A percentile compares a stretch with the other conserved stretches of the same genome.
Conservation (phyloP, 148 eudicot species). For the Silene uniflora region DNA sequence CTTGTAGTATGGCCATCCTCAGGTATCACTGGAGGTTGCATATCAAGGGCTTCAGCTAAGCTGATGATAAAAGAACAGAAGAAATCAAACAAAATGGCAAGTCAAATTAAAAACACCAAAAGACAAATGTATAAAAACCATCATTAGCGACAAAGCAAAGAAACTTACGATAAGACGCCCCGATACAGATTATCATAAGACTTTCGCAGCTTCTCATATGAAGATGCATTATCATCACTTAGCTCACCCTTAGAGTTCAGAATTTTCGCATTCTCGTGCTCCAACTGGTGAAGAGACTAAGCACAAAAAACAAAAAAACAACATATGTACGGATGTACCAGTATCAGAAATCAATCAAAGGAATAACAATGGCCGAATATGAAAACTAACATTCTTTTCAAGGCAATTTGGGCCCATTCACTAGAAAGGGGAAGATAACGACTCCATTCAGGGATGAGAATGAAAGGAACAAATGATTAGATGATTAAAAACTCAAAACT, state of each 20-base stretch:
- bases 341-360: slow-evolving; percentile 7
- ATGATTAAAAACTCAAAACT: neutral
- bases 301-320: slow-evolving; percentile 7
- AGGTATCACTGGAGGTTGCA: slow-evolving; percentile 94
- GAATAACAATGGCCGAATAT: neutral
- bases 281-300: slow-evolving; percentile 94
- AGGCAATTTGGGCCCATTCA: neutral
- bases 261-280: slow-evolving; percentile 88
- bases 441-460: neutral
- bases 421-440: neutral
- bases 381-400: neutral
- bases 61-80: slow-evolving; percentile 29
- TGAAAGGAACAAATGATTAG: neutral
- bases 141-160: slow-evolving; percentile 3
- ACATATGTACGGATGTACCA: slow-evolving; percentile 2
- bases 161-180: slow-evolving; percentile 88
- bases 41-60: slow-evolving; percentile 97
- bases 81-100: neutral
- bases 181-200: slow-evolving; percentile 86
- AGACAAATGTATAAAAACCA: neutral
- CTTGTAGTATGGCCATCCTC: slow-evolving; percentile 96
- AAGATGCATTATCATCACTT: slow-evolving; percentile 79
- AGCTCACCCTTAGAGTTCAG: slow-evolving; percentile 92
- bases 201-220: slow-evolving; percentile 92
- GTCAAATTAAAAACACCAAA: neutral